Evolutionary conservation across 2,329 filamentous ascomycete species (phyloP), one percentile per base, ranked within the genome.

Genomic region (Pestalotiopsis sp.): DNA sequence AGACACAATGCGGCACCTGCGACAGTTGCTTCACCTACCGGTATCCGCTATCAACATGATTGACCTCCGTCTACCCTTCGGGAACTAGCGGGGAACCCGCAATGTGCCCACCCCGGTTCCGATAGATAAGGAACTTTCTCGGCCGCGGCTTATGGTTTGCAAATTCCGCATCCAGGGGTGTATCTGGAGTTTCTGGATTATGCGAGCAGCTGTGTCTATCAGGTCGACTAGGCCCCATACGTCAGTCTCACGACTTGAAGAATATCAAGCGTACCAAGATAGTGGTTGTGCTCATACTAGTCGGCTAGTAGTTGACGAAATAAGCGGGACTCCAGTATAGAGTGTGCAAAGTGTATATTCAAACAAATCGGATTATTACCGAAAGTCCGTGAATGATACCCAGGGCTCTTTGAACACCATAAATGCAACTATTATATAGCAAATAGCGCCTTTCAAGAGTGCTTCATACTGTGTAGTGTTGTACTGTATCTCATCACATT

Each of bases 1-100:
- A 17, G 20, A 52, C 17, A 52, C 44, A 9, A 52, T 52, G 44
- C 44, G 44, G 17, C 44, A n/a, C 17, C 44, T 52, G 44, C 17
- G 9, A 17, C 17, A 22, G 3, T 52, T 52, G 44, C 44, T 20
- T 35, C 30, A 7, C 30, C 30, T 9, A 35, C 6, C 30, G 30
- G 30, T 35, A 35, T 35, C 6, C 14, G 17, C 17, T n/a, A 20
- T 22, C 17, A 14, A 20, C 44, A 52, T 52, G 13, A n/a, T 58
- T 13, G 30, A 35, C 26, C 24, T 58, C 56, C 56, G 30, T 61
- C 35, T 24, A 38, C 6, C 35, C 58, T 22, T 61, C 58, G 58
- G 58, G n/a, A 61, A 30, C 58, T 61, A 61, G 58, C 35, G 58
- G 1, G 11, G 58, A 61, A 40, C 58, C 58, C 58, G 58, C 58